Evolutionary conservation across 2,329 filamentous ascomycete genomes (phyloP).

Genomic region (Aspergillus aculeatinus): DNA sequence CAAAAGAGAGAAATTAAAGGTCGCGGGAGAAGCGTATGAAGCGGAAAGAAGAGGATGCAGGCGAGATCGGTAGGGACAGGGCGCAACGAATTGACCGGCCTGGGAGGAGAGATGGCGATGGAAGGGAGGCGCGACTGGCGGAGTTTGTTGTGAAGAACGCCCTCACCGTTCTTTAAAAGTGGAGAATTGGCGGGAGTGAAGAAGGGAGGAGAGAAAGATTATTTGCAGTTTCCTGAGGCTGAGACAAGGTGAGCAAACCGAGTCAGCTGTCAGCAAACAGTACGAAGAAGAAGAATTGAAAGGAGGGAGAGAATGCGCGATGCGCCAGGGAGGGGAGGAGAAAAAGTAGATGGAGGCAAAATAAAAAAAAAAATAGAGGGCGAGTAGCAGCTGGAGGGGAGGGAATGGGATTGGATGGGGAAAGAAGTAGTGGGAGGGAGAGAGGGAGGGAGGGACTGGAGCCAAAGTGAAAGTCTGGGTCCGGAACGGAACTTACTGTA

Average conservation of each 20-base stretch:
- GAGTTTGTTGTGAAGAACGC: neutral
- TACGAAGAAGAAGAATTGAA: neutral
- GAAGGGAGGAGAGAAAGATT: constrained; percentile 2
- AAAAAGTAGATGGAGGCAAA: neutral
- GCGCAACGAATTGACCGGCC: neutral
- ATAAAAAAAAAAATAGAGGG: neutral
- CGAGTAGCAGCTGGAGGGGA: too few relatives aligned
- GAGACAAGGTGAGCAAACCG: constrained; percentile 3
- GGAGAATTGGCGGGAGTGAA: neutral
- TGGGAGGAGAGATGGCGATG: constrained; percentile 1
- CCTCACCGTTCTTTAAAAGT: neutral
- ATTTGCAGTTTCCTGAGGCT: neutral
- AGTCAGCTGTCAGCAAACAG: constrained; percentile 4
- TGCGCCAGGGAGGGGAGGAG: neutral
- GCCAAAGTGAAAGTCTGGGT: neutral
- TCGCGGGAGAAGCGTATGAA: neutral
- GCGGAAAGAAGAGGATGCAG: constrained; percentile 3
- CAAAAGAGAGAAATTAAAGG: neutral
- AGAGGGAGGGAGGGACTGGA: constrained; percentile 1
- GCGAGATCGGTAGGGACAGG: constrained; percentile 2
- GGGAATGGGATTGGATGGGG: neutral
- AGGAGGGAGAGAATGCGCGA: constrained; percentile 3
- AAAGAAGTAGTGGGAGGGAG: neutral
- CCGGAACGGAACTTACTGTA: neutral
- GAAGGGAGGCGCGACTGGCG: neutral